Percentiles rank a stretch among this genome's conserved stretches.
phyloP scores from a whole-genome alignment of 164 flowering plant species.

The Malania oleifera region DNA sequence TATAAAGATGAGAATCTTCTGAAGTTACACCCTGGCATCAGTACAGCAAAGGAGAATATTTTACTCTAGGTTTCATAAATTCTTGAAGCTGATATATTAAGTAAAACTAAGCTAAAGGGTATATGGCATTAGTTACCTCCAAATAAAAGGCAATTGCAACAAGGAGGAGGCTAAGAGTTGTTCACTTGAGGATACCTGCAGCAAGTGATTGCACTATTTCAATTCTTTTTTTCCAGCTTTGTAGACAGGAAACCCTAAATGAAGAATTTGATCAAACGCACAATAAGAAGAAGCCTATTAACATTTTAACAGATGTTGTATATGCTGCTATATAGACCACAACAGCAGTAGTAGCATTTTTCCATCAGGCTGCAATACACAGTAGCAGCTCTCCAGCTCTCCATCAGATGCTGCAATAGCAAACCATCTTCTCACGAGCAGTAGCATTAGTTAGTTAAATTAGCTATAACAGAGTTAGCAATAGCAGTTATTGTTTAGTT shows the following conservation, averaged over 20 bases:
- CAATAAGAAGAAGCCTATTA: constrained; percentile 41
- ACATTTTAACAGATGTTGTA: background rate
- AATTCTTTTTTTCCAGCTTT: background rate
- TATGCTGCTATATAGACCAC: too few relatives aligned
- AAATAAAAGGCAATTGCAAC: constrained; percentile 40
- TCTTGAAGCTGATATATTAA: background rate
- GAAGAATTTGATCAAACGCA: constrained; percentile 14
- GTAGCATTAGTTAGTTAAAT: too few relatives aligned
- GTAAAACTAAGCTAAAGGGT: background rate
- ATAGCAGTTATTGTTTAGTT: too few relatives aligned
- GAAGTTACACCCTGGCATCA: constrained; percentile 22
- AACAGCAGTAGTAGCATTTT: too few relatives aligned
- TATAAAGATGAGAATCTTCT: constrained; percentile 21
- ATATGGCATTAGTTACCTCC: constrained; percentile 22
- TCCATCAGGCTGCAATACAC: too few relatives aligned
- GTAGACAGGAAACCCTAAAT: background rate
- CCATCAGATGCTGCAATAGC: too few relatives aligned
- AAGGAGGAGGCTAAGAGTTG: constrained; percentile 33
- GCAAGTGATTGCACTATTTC: background rate
- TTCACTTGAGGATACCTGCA: constrained; percentile 33
- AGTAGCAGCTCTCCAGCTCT: too few relatives aligned
- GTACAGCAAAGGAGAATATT: background rate
- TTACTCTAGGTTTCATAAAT: too few relatives aligned
- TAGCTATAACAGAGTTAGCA: too few relatives aligned
- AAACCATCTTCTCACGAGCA: too few relatives aligned